A percentile compares a stretch with the other conserved stretches of the same genome.
Evolutionary conservation across 1,284 basidiomycete species (phyloP).

Genomic region (Cerrena zonata): DNA sequence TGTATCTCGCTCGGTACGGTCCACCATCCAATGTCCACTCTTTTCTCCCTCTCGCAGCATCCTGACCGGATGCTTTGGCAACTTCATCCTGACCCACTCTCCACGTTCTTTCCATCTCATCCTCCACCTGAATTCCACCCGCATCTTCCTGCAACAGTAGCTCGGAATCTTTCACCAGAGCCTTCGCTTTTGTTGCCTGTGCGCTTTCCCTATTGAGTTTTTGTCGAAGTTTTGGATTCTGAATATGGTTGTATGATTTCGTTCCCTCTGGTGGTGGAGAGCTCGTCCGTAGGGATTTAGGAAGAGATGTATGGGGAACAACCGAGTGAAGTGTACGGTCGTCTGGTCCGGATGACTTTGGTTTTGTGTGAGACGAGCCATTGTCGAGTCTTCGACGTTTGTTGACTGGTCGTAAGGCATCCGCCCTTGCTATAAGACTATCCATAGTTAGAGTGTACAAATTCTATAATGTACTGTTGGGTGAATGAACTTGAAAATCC

Average conservation of each 20-base stretch:
- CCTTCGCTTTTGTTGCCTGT: slow-evolving; percentile 52
- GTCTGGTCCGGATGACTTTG: slow-evolving; percentile 18
- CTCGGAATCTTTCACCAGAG: slow-evolving; percentile 59
- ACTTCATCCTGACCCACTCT: slow-evolving; percentile 81
- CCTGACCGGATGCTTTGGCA: slow-evolving; percentile 59
- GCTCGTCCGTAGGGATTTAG: slow-evolving; percentile 52
- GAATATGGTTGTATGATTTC: slow-evolving; percentile 55
- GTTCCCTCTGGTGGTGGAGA: slow-evolving; percentile 38
- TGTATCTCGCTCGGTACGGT: slow-evolving; percentile 78
- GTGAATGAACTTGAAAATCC: too few relatives aligned
- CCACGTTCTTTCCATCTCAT: slow-evolving; percentile 85
- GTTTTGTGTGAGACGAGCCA: slow-evolving; percentile 12
- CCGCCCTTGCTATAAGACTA: slow-evolving; percentile 63
- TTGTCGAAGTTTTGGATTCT: slow-evolving; percentile 70
- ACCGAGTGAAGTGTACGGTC: slow-evolving; percentile 59
- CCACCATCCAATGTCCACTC: slow-evolving; percentile 87
- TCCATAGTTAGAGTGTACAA: slow-evolving; percentile 45
- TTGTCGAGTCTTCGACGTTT: slow-evolving; percentile 41
- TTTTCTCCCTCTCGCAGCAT: slow-evolving; percentile 69
- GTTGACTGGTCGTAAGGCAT: slow-evolving; percentile 48
- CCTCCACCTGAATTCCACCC: slow-evolving; percentile 70
- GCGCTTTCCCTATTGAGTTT: slow-evolving; percentile 58
- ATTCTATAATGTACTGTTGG: too few relatives aligned
- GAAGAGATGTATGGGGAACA: slow-evolving; percentile 46
- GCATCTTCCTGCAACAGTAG: slow-evolving; percentile 58